Evolutionary conservation across 495 filamentous ascomycete genomes (phyloP), one percentile per base, ranked within the genome.

Genomic region (Penicillium maclennaniae): DNA sequence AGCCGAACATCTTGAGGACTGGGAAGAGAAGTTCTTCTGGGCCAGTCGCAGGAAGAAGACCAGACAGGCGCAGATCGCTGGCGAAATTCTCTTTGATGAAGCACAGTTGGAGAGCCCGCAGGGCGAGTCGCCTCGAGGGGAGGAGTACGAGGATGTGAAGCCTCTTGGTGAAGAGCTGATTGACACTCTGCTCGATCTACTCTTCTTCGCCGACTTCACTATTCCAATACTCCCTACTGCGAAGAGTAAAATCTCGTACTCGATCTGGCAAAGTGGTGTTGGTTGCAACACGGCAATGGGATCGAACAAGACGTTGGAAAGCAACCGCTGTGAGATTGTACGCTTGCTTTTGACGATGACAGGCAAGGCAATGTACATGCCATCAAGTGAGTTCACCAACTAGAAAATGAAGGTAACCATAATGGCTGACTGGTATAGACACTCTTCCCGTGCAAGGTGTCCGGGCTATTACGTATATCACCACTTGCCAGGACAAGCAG

Each of bases 241-340:
- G 36, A 89, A 87, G 63, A 78, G 78, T 57, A 96, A 95, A 67
- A 86, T 96, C 37, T 88, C 87, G 14, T 95, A 90, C 72, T 85
- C 91, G 34, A 97, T 99, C 60, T 99, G 93, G 93, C 91, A 97
- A 69, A 97, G 87, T 60, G 93, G 93, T 21, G 92, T 99, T 43
- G 93, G 93, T 2, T 97, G 92, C 71, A 95, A 95, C 66, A 89
- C 87, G 7, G 79, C 89, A 1, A 85, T 96, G 67, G 87, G 87
- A 16, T 89, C 92, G 17, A 95, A 81, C 37, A 96, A 88, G 69
- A 88, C 96, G 54, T 83, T 87, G 43, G 93, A 99, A 72, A 91
- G 79, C 68, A 96, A 96, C 67, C 83, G 93, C 26, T 89, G 87
- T 58, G 93, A 99, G 66, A 85, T 96, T 23, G 69, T 99, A 54